Percentiles rank a stretch among this genome's conserved stretches.
Conservation (phyloP, 2,329 filamentous ascomycete genomes). For the Alternaria triticimaculans region DNA sequence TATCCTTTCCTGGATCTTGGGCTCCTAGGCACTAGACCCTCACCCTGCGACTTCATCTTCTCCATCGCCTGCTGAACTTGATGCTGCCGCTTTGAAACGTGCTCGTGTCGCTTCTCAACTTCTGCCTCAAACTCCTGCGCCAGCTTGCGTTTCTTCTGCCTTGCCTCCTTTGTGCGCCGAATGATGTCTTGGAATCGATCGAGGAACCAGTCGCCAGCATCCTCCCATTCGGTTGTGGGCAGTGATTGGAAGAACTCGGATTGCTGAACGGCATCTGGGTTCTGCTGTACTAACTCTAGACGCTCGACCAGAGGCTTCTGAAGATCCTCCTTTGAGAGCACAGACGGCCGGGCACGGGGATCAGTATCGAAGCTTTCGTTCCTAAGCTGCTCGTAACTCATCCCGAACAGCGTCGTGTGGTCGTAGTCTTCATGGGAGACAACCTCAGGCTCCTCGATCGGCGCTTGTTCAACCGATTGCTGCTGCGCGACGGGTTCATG, state of each 20-base stretch:
- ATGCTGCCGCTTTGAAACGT: conserved; percentile 57
- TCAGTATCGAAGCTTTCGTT: conserved; percentile 57
- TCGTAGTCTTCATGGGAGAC: conserved; percentile 54
- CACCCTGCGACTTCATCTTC: conserved; percentile 63
- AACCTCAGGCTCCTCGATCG: conserved; percentile 9
- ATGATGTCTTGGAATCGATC: conserved; percentile 61
- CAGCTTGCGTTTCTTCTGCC: conserved; percentile 61
- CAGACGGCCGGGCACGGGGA: conserved; percentile 26
- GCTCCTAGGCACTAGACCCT: conserved; percentile 57
- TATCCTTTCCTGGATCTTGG: conserved; percentile 29
- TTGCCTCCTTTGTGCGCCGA: conserved; percentile 58
- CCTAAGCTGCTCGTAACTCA: conserved; percentile 58
- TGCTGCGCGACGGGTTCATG: conserved; percentile 12
- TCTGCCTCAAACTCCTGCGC: conserved; percentile 62
- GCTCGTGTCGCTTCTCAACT: conserved; percentile 60
- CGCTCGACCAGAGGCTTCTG: conserved; percentile 40
- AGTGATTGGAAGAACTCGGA: conserved; percentile 60
- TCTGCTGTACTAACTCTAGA: conserved; percentile 32
- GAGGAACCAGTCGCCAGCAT: conserved; percentile 67
- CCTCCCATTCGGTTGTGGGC: conserved; percentile 64
- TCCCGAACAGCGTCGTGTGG: conserved; percentile 51
- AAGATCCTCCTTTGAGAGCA: conserved; percentile 32
- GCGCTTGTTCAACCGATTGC: conserved; percentile 11
- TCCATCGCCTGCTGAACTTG: conserved; percentile 58
- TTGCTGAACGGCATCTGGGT: conserved; percentile 48